These are phyloP conservation scores for Jacaranda mimosifolia DNA, from an alignment of 257 asterid species.

Conservation along the genomic window DNA sequence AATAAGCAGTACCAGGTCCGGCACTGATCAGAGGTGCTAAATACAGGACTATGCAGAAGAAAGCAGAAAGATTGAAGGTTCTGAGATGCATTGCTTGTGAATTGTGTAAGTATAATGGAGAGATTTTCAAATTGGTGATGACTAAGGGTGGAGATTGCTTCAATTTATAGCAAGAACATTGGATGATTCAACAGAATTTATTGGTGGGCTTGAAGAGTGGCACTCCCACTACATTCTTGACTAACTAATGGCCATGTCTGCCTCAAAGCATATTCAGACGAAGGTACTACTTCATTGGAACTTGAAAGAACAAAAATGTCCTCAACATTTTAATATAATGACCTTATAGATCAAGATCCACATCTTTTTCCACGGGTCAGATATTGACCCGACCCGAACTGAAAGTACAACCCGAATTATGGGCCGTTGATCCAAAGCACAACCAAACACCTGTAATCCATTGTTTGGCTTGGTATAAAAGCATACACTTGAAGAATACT, in stretches of 20 bases:
- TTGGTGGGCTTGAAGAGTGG: constrained; percentile 59
- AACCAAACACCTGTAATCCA: too few relatives aligned
- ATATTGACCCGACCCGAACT: too few relatives aligned
- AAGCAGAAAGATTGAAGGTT: constrained; percentile 13
- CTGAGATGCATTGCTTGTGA: constrained; percentile 44
- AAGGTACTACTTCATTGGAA: too few relatives aligned
- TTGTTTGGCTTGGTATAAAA: too few relatives aligned
- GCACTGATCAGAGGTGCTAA: constrained; percentile 30
- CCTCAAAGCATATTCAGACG: too few relatives aligned
- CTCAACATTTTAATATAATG: too few relatives aligned
- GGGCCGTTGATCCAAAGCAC: too few relatives aligned
- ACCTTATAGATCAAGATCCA: too few relatives aligned
- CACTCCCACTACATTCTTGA: constrained; percentile 59
- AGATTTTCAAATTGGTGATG: constrained; percentile 6
- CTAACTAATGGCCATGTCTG: constrained; percentile 38
- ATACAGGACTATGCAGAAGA: constrained; percentile 33
- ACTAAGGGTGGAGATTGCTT: constrained; percentile 16
- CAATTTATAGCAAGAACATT: constrained; percentile 55
- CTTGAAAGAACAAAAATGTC: too few relatives aligned
- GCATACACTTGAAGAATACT: too few relatives aligned
- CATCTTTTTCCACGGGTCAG: too few relatives aligned
- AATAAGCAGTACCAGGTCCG: constrained; percentile 40
- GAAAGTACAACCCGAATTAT: too few relatives aligned
- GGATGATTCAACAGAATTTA: constrained; percentile 6
- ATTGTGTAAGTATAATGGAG: background rate